Percentiles rank a stretch among this genome's conserved stretches.
Evolutionary conservation across 2,329 filamentous ascomycete species (phyloP).

Genomic region (Clarireedia paspali): DNA sequence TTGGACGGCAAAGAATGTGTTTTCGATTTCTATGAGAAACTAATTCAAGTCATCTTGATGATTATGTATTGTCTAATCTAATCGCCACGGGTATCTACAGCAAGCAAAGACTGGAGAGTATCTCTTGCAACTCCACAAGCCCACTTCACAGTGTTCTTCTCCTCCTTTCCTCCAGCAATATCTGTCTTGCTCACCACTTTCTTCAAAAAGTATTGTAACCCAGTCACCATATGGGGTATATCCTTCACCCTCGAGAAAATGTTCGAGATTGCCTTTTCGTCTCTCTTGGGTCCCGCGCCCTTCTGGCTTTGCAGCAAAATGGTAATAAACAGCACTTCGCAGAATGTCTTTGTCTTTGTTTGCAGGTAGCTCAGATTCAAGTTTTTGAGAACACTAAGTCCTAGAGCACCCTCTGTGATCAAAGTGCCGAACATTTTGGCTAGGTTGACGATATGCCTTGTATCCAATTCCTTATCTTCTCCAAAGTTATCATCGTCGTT

Average conservation of each 20-base stretch:
- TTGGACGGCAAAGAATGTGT: neutral
- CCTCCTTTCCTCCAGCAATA: conserved; percentile 41
- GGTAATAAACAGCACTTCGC: conserved; percentile 73
- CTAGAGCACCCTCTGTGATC: conserved; percentile 50
- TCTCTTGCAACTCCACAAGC: conserved; percentile 38
- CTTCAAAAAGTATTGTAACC: conserved; percentile 72
- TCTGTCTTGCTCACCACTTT: conserved; percentile 64
- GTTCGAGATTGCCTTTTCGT: conserved; percentile 53
- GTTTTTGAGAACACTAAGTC: conserved; percentile 55
- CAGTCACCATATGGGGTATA: conserved; percentile 60
- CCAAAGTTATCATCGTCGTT: conserved; percentile 58
- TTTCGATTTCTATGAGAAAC: neutral
- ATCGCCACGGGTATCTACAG: conserved; percentile 3
- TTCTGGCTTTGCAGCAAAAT: conserved; percentile 61
- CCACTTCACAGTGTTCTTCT: conserved; percentile 40
- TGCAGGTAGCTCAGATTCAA: conserved; percentile 75
- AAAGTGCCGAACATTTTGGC: conserved; percentile 59
- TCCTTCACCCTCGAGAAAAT: conserved; percentile 59
- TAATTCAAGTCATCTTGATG: neutral
- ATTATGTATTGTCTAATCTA: neutral
- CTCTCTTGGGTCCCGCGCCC: conserved; percentile 36
- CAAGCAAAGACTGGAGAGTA: conserved; percentile 21
- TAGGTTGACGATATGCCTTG: conserved; percentile 57
- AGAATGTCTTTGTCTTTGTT: conserved; percentile 66
- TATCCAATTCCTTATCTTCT: conserved; percentile 41